Evolutionary conservation across 768 basidiomycete species (phyloP), one percentile per base, ranked within the genome.

Genomic region (Auriscalpium orientale): DNA sequence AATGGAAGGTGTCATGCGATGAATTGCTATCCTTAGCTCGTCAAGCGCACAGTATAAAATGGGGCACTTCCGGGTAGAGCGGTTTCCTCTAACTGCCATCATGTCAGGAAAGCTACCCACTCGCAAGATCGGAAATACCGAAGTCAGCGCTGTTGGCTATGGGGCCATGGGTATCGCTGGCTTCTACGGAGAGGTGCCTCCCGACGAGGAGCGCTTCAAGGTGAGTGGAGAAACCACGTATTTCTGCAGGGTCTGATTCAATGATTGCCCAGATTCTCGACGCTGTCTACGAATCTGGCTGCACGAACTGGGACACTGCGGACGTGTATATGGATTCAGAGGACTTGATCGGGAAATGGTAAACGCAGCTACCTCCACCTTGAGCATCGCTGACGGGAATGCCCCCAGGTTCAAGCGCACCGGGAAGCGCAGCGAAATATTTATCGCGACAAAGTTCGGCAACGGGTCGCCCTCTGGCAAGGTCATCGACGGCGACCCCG

Each of bases 171-270:
- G 80, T 7, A 62, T 84, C 10, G 76, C 77, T 13, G 71, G 68
- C 1, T 71, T 64, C 46, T 83, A 82, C 55, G 82, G 83, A 20
- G 56, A 64, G 2, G 63, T 65, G 0, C 69, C 69, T 12, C 56
- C 73, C 4, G 83, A 87, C 56, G 81, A 85, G 59, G 81, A 84
- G 52, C 72, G 82, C 2, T 75, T 86, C 61, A 78, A 75, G 73
- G 64, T 75, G n/a, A 38, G 20, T 18, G 28, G 28, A 28, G 13
- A 43, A 4, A 43, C 40, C 40, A 43, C 40, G 18, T 43, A 43
- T 43, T 18, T 2, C 40, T 43, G 1, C 1, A 15, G 40, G 11
- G 11, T 4, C 28, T 7, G 34, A 38, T n/a, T 9, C 21, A 10
- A 28, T 49, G 35, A 59, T 51, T 6, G n/a, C 13, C 40, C 46